A percentile compares a stretch with the other conserved stretches of the same genome.
These are phyloP conservation scores for Akanthomyces dipterigenus DNA, from an alignment of 2,329 filamentous ascomycete species.

Conservation along the genomic window DNA sequence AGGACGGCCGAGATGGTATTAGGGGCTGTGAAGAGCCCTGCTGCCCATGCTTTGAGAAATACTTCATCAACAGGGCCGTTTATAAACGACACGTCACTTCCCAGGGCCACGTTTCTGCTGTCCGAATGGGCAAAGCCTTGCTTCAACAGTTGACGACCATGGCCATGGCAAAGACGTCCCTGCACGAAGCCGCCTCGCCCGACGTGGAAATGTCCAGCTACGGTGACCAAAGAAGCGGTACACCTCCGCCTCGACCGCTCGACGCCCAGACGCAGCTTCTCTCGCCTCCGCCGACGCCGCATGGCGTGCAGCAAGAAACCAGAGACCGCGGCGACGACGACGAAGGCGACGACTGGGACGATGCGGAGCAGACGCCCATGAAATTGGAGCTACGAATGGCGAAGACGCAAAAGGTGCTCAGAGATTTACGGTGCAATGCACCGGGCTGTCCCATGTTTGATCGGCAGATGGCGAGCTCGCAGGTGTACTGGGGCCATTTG, in stretches of 20 bases:
- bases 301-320: background rate
- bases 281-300: background rate
- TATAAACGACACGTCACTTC: background rate
- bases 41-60: background rate
- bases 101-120: background rate
- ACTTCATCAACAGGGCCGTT: background rate
- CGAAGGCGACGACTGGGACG: background rate
- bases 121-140: background rate
- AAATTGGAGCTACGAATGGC: background rate
- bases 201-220: background rate
- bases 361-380: background rate
- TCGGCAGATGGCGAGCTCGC: background rate
- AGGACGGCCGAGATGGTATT: background rate
- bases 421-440: conserved; percentile 4
- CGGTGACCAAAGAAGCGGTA: background rate
- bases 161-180: too few species aligned
- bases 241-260: background rate
- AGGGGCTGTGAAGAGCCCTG: background rate
- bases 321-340: too few species aligned
- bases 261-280: background rate
- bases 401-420: background rate
- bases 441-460: background rate
- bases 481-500: background rate
- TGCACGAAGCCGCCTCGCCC: too few species aligned
- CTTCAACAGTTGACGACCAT: background rate